These are phyloP conservation scores for Punica granatum DNA, from an alignment of 345 rosid genomes.

Conservation along the genomic window DNA sequence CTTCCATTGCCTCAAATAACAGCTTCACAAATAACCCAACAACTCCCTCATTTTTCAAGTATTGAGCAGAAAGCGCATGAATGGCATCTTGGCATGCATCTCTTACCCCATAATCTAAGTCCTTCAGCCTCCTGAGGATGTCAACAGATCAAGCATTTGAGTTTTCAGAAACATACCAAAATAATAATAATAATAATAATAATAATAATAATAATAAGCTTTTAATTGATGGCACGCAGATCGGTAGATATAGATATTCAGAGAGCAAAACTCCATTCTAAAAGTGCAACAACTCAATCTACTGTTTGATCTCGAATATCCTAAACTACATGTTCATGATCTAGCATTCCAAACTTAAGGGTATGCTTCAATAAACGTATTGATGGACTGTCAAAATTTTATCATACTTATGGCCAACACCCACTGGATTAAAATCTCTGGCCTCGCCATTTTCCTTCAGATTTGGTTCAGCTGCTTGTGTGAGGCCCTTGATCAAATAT, in stretches of 20 bases:
- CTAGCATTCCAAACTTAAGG: background rate
- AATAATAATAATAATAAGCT: too few species aligned
- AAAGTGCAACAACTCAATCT: background rate
- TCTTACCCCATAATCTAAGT: slow-evolving; percentile 77
- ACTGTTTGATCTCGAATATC: background rate
- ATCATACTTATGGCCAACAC: too few species aligned
- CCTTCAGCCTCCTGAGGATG: slow-evolving; percentile 45
- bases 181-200: background rate
- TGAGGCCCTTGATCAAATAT: background rate
- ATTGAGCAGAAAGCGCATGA: slow-evolving; percentile 62
- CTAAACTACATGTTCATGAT: background rate
- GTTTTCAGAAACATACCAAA: too few species aligned
- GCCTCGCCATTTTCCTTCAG: too few species aligned
- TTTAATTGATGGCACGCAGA: too few species aligned
- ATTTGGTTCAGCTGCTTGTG: background rate
- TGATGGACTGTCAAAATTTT: too few species aligned
- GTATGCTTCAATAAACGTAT: background rate
- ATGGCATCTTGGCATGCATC: slow-evolving; percentile 86
- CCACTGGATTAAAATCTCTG: background rate
- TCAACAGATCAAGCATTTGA: background rate
- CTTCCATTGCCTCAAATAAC: slow-evolving; percentile 93
- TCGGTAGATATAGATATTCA: too few species aligned
- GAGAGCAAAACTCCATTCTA: background rate
- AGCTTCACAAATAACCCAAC: slow-evolving; percentile 82
- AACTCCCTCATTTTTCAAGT: slow-evolving; percentile 49